Conservation (phyloP, 495 filamentous ascomycete species). For the Penicillium nucicola region DNA sequence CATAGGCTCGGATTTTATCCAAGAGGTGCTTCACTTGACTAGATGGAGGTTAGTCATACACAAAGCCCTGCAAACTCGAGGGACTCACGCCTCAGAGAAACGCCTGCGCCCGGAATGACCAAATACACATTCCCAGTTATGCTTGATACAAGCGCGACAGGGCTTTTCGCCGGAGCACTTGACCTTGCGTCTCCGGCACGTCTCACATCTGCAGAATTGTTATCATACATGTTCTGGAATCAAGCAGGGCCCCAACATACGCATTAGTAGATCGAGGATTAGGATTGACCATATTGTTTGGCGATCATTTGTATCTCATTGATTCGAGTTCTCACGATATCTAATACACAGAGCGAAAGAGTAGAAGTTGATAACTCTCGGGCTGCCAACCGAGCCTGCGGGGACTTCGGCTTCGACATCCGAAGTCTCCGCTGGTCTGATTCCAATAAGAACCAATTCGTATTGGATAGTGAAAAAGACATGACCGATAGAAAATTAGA, state of each 20-base stretch:
- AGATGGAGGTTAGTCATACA: background rate
- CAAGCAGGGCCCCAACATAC: background rate
- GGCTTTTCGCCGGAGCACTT: constrained; percentile 21
- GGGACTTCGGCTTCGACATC: background rate
- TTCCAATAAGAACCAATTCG: background rate
- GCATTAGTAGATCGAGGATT: constrained; percentile 15
- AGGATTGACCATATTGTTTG: background rate
- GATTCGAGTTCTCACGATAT: background rate
- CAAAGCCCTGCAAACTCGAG: background rate
- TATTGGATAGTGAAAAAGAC: too few species aligned
- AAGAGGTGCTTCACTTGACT: constrained; percentile 16
- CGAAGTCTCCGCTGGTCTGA: background rate
- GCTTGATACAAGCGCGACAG: constrained; percentile 19
- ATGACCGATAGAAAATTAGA: background rate
- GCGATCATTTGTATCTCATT: background rate
- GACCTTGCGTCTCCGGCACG: constrained; percentile 21
- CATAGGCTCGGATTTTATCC: constrained; percentile 13
- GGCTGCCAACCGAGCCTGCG: background rate
- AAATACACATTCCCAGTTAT: constrained; percentile 19
- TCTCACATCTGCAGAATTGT: constrained; percentile 16
- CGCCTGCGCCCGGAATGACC: constrained; percentile 11
- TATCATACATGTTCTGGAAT: background rate
- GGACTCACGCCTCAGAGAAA: constrained; percentile 18
- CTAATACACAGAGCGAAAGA: background rate
- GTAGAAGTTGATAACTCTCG: background rate